Base-by-base conservation (phyloP, 306 rosid genomes). In the Cucumis hystrix region DNA sequence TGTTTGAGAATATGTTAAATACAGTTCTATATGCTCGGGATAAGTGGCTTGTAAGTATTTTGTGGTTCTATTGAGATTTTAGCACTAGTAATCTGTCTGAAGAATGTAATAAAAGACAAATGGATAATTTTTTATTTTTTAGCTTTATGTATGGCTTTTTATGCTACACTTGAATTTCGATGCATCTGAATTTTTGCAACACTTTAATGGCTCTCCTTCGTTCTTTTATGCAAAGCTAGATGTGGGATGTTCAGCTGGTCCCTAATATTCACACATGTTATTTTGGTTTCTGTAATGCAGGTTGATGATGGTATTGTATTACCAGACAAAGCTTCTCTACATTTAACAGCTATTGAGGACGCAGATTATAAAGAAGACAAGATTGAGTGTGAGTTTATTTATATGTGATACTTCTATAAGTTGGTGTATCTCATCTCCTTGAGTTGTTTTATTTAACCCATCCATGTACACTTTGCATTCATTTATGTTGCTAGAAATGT, bases 291-390 rank as follows among this genome's bases (percentile, higher is more conserved):
- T 10, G 33, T 47, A 47, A 15, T 58, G 28, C 83, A 95, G 98
- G 98, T 79, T 9, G 85, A 88, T 33, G 93, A 78, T 82, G 99
- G 99, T 64, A 68, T 91, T 80, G 91, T 96, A 70, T 83, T 96
- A 58, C 99, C 99, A 4, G 99, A 96, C 81, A 91, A 89, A 83
- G 89, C 97, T 1, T 92, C 98, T 68, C 95, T 96, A 56, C 62
- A 82, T 80, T 78, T 96, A 63, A 92, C 98, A 33, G 99, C 97
- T 76, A 96, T 96, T 47, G 99, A 96, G 85, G 99, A 96, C 83
- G 90, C 96, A 71, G 99, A 96, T 45, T 96, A 96, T 85, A 96
- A 91, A 89, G 97, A 96, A 8, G 99, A 96, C 87, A 96, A 96
- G 86, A 96, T 96, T 76, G 99, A 96, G 87, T 96, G 99, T 96